Percentiles rank a stretch among this genome's conserved stretches.
phyloP scores from a whole-genome alignment of 1,284 basidiomycete genomes.

The Apiotrichum siamense region DNA sequence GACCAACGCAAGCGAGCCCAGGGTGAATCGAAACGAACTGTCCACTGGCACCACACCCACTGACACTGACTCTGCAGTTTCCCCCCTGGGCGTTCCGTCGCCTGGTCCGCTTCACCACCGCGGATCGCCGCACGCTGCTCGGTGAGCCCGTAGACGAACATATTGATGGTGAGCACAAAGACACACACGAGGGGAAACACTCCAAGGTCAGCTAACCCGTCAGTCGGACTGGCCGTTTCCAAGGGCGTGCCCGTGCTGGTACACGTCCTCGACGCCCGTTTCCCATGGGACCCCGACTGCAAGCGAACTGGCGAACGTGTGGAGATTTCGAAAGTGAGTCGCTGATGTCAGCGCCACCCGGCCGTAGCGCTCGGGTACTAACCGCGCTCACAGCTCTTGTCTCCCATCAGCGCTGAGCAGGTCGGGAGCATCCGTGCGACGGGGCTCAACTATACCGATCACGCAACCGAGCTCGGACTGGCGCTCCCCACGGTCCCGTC shows the following conservation, averaged over 20 bases:
- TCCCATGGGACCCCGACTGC: slow-evolving; percentile 21
- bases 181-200: background rate
- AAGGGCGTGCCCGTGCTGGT: slow-evolving; percentile 16
- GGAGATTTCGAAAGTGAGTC: background rate
- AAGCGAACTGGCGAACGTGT: slow-evolving; percentile 6
- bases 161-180: slow-evolving; percentile 28
- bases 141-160: slow-evolving; percentile 29
- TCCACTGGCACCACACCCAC: background rate
- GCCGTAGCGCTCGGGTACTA: too few relatives aligned
- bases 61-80: background rate
- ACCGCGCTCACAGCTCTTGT: slow-evolving; percentile 23
- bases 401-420: slow-evolving; percentile 30
- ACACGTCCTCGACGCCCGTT: slow-evolving; percentile 18
- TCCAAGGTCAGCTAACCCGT: background rate
- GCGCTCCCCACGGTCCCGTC: slow-evolving; percentile 56
- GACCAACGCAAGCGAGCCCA: background rate
- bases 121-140: slow-evolving; percentile 18
- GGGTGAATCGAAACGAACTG: background rate
- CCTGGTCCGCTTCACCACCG: slow-evolving; percentile 28
- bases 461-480: slow-evolving; percentile 22
- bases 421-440: slow-evolving; percentile 31
- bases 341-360: background rate
- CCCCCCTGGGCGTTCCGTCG: slow-evolving; percentile 20
- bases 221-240: slow-evolving; percentile 37
- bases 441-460: slow-evolving; percentile 33